Percentiles rank a stretch among this genome's conserved stretches.
Evolutionary conservation across 2,329 filamentous ascomycete species (phyloP).

Genomic region (Exophiala oligosperma): DNA sequence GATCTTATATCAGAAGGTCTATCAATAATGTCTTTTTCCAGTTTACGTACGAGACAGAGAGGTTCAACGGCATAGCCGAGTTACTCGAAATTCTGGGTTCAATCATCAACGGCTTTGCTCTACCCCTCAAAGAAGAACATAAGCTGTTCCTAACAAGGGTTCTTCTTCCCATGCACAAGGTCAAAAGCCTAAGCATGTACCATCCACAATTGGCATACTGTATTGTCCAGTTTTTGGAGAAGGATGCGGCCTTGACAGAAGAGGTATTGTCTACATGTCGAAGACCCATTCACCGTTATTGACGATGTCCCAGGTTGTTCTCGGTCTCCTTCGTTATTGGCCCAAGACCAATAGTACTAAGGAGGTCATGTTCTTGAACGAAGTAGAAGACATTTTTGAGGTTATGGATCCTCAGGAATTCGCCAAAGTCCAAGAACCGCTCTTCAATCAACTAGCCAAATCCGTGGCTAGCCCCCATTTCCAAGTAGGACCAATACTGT

Average conservation of each 20-base stretch:
- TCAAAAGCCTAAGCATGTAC: slow-evolving; percentile 99
- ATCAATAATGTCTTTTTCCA: slow-evolving; percentile 99
- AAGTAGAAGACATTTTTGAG: slow-evolving; percentile 99
- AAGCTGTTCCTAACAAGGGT: slow-evolving; percentile 96
- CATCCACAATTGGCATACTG: slow-evolving; percentile 98
- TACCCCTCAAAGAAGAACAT: slow-evolving; percentile 97
- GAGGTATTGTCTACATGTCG: slow-evolving; percentile 61
- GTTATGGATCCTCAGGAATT: slow-evolving; percentile 99
- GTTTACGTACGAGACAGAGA: slow-evolving; percentile 97
- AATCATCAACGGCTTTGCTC: slow-evolving; percentile 97
- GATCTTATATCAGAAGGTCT: slow-evolving; percentile 94
- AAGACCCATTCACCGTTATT: slow-evolving; percentile 6
- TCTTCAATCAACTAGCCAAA: slow-evolving; percentile 97
- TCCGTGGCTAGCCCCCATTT: slow-evolving; percentile 98
- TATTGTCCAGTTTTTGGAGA: slow-evolving; percentile 97
- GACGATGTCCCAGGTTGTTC: slow-evolving; percentile 67
- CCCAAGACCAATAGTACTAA: slow-evolving; percentile 99
- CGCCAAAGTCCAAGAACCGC: slow-evolving; percentile 94
- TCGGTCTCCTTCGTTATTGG: slow-evolving; percentile 94
- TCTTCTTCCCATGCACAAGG: slow-evolving; percentile 91
- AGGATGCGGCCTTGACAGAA: slow-evolving; percentile 94
- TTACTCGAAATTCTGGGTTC: slow-evolving; percentile 94
- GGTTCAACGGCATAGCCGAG: slow-evolving; percentile 97
- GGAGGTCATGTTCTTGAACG: slow-evolving; percentile 99
- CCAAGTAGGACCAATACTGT: slow-evolving; percentile 56